Base-by-base conservation (phyloP, 768 basidiomycete genomes). In the Lentinula aciculospora region DNA sequence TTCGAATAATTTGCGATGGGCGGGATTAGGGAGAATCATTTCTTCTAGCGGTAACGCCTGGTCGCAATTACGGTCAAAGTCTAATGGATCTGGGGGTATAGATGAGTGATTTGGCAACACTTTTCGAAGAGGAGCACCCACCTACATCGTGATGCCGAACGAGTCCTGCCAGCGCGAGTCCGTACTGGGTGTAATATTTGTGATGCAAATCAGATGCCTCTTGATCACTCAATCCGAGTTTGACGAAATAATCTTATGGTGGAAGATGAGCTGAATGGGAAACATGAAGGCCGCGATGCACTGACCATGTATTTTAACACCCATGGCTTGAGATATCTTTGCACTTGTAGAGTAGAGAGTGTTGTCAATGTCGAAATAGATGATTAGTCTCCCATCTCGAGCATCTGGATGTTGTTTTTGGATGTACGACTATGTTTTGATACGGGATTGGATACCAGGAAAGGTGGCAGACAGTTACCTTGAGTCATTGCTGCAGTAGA, bases 281-380 rank as follows among this genome's bases (percentile, higher is more conserved):
- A 21, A 12, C 21, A 3, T 44, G 7, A 4, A 21, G 4, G 10
- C 12, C 17, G 23, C 47, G 45, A 29, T 7, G 45, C 32, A 49
- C 74, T 47, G 63, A 86, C 92, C 82, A 64, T 92, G 89, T 51
- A 93, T 93, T 53, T 83, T 81, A 60, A 84, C 70, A 12, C 86
- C 85, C 92, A 94, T 93, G 17, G 81, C 85, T 60, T 88, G 82
- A 3, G 86, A 84, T 53, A 94, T 89, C 68, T 78, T 83, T 19
- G 84, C 76, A 63, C 80, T 85, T 0, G 88, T 82, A 7, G 90
- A 89, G 68, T 94, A 94, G 15, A 94, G 77, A 2, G 91, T 92
- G 64, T 94, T 93, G 70, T 94, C 92, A 58, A 94, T 90, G 66
- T 93, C 92, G 60, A 94, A 83, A 81, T 85, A 93, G 51, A 91